Base-by-base conservation (phyloP, 2,329 filamentous ascomycete species). In the Trichoderma lentiforme region DNA sequence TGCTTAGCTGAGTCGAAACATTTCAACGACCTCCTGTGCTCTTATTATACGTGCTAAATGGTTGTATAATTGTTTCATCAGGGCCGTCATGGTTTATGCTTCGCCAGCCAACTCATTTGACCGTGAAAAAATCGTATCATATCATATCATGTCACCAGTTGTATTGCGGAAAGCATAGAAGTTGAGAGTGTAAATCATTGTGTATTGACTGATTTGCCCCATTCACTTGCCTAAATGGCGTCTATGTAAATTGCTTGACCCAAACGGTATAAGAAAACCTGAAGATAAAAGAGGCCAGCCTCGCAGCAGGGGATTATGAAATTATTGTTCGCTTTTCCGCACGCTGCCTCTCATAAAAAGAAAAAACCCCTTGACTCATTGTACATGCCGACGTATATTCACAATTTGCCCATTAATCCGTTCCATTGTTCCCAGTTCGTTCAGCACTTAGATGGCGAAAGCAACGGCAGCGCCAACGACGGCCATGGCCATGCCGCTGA, bases 401-500 rank as follows among this genome's bases (percentile, higher is more conserved):
- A 34, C 61, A 63, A 28, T 51, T 57, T 51, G 6, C 36, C 69
- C 53, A 66, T 66, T 66, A 21, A 36, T 39, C 32, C 24, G 2
- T 64, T n/a, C 47, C 47, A 47, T 0, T 36, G 34, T 36, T 36
- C 5, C 30, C 21, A n/a, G 8, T 30, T n/a, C 18, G 28, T 51
- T 36, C 18, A 57, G 28, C n/a, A 24, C 30, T 61, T 66, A 72
- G 9, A 69, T 30, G n/a, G 66, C 66, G 34, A 72, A 63, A 56
- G 61, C 71, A 26, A 70, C 36, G 32, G 66, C 71, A 43, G 71
- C 71, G n/a, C 60, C 66, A 28, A 68, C 60, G 65, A 69, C 60
- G 24, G 64, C 71, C 18, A 58, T 9, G 15, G 60, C 68, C 51
- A 72, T 53, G 60, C 60, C 66, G 53, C 53, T 56, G 60, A 72